Evolutionary conservation across 2,329 filamentous ascomycete genomes (phyloP), one percentile per base, ranked within the genome.

Genomic region (Elsinoe batatas): DNA sequence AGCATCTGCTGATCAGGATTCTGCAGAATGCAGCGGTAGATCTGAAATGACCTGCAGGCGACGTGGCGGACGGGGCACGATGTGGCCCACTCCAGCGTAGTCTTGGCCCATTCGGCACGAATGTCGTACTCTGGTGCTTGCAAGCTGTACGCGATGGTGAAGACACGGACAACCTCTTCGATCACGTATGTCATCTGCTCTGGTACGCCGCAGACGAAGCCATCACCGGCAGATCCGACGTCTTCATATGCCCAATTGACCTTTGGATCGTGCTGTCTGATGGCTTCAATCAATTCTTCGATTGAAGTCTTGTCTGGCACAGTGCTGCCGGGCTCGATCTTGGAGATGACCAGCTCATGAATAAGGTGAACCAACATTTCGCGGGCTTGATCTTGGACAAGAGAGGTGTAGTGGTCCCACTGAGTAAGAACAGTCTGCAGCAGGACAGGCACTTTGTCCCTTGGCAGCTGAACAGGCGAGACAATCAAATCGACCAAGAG

Each of bases 281-380:
- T 87, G 13, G 82, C 80, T 61, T 96, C 91, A 40, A 96, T 87
- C 56, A 97, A 81, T 57, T 89, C 83, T 68, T 98, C 91, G 46
- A 96, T 91, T 0, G 82, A 80, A 59, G 82, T 79, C 65, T 88
- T 89, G 53, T 82, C 82, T 2, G 83, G 81, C 15, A 76, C 78
- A 5, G 83, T 79, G 47, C 72, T 72, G 57, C 88, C 82, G 56
- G 94, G 87, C 58, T 95, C 83, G 44, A 85, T 77, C 63, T 81
- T 82, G 1, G 82, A 84, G 26, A 96, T 90, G 36, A 98, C 89
- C 5, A 97, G 77, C 68, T 97, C 93, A 64, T 98, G 93, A 46
- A 98, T 94, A 15, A 98, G 79, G 73, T 98, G 93, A 1, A 98
- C 91, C 13, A 98, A 80, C 91, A 98, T 95, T 70, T 98, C 93